These are phyloP conservation scores for Candida saitoana DNA, from an alignment of 805 yeast genomes.

Conservation along the genomic window DNA sequence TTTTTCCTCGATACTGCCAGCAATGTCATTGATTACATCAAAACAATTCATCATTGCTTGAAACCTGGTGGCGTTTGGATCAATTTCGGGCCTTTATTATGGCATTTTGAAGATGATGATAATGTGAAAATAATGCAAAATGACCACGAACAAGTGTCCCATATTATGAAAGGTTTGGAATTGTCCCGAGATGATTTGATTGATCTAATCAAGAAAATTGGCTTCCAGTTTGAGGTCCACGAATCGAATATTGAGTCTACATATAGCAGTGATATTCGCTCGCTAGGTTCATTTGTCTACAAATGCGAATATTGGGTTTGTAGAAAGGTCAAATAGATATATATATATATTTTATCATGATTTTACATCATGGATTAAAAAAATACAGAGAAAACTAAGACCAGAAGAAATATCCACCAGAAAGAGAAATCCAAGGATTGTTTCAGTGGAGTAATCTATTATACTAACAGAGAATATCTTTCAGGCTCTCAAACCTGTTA, in stretches of 20 bases:
- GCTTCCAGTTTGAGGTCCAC: constrained; percentile 47
- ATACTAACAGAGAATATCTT: no score
- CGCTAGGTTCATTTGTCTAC: constrained; percentile 55
- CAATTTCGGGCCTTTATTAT: constrained; percentile 63
- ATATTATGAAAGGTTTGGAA: constrained; percentile 55
- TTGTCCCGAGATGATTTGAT: constrained; percentile 53
- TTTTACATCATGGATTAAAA: no score
- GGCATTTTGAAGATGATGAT: constrained; percentile 64
- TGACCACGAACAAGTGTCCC: constrained; percentile 18
- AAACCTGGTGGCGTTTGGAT: constrained; percentile 51
- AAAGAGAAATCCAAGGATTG: no score
- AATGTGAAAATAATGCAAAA: constrained; percentile 17
- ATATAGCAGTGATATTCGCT: constrained; percentile 49
- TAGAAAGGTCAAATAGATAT: constrained; percentile 15
- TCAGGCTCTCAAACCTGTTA: no score
- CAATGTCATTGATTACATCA: constrained; percentile 55
- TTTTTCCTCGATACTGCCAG: constrained; percentile 64
- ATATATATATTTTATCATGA: no score
- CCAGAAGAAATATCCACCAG: no score
- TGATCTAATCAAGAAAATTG: constrained; percentile 41
- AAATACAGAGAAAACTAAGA: no score
- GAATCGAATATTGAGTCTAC: constrained; percentile 44
- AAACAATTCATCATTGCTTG: constrained; percentile 44
- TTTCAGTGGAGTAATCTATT: no score
- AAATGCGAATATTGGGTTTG: constrained; percentile 71